Conservation (phyloP, 225 moss, liverwort and hornwort genomes). For the Antitrichia curtipendula region DNA sequence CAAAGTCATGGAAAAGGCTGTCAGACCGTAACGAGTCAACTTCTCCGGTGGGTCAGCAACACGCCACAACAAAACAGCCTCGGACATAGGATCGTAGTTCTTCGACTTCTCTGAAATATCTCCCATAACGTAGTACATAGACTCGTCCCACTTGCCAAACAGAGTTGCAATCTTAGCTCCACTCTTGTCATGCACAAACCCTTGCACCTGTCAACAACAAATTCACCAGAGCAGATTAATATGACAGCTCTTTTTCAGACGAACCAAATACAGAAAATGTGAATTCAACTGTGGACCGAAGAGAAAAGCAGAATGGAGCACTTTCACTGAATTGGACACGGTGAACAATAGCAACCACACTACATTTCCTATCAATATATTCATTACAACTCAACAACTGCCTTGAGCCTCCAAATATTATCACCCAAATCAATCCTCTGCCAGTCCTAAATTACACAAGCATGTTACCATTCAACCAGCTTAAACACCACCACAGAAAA, state of each 20-base stretch:
- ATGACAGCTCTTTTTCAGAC: background rate
- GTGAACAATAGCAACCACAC: background rate
- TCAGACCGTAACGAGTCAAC: constrained; percentile 83
- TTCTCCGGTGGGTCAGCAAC: constrained; percentile 64
- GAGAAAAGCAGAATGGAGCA: background rate
- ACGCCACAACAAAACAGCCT: constrained; percentile 86
- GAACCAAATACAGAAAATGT: background rate
- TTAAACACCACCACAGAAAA: background rate
- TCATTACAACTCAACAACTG: background rate
- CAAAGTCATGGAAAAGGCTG: constrained; percentile 79
- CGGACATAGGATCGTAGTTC: constrained; percentile 88
- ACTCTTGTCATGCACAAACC: constrained; percentile 89
- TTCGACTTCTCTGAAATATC: constrained; percentile 80
- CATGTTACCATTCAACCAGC: background rate
- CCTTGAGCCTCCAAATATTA: background rate
- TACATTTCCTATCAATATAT: background rate
- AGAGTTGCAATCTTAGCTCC: constrained; percentile 90
- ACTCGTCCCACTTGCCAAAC: constrained; percentile 98
- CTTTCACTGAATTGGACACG: background rate
- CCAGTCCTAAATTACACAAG: background rate
- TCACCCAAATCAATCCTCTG: background rate
- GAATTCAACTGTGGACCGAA: background rate
- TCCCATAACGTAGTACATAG: constrained; percentile 87
- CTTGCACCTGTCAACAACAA: constrained; percentile 69
- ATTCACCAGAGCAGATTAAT: background rate